These are phyloP conservation scores for Jaminaea rosea DNA, from an alignment of 1,284 basidiomycete species.

Conservation along the genomic window DNA sequence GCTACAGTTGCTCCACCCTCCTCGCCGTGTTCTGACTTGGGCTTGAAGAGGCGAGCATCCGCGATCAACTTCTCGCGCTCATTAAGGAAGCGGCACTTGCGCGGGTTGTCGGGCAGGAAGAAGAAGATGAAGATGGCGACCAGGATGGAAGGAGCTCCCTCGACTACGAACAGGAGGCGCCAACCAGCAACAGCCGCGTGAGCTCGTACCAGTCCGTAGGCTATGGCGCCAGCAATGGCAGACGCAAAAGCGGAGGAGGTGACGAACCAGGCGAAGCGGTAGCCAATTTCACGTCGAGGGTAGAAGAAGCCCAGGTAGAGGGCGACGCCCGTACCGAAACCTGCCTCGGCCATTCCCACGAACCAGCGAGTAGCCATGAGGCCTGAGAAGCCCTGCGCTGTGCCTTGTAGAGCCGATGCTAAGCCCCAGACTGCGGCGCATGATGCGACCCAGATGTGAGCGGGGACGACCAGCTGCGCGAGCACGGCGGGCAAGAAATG, in stretches of 20 bases:
- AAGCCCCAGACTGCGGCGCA: constrained; percentile 36
- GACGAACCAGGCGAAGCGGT: constrained; percentile 30
- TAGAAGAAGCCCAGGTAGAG: constrained; percentile 32
- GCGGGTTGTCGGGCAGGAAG: constrained; percentile 30
- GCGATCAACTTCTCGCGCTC: constrained; percentile 29
- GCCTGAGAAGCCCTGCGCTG: constrained; percentile 23
- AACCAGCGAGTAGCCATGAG: constrained; percentile 36
- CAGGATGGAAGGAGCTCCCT: constrained; percentile 35
- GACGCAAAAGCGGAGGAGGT: constrained; percentile 14
- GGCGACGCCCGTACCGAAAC: constrained; percentile 34
- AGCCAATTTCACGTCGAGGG: constrained; percentile 32
- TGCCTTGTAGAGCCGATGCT: constrained; percentile 24
- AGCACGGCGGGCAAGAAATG: constrained; percentile 28
- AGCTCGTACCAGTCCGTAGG: constrained; percentile 35
- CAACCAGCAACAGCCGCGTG: constrained; percentile 20
- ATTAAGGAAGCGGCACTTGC: constrained; percentile 27
- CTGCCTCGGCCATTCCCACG: constrained; percentile 32
- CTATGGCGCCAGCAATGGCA: constrained; percentile 31
- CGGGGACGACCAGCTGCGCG: constrained; percentile 32
- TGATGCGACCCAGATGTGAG: constrained; percentile 23
- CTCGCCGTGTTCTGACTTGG: background rate
- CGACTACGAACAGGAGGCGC: constrained; percentile 37
- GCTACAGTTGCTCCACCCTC: background rate
- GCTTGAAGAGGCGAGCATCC: constrained; percentile 20
- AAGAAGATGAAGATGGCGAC: constrained; percentile 25